Conservation (phyloP, 495 filamentous ascomycete genomes). For the Beverwykella pulmonaria region DNA sequence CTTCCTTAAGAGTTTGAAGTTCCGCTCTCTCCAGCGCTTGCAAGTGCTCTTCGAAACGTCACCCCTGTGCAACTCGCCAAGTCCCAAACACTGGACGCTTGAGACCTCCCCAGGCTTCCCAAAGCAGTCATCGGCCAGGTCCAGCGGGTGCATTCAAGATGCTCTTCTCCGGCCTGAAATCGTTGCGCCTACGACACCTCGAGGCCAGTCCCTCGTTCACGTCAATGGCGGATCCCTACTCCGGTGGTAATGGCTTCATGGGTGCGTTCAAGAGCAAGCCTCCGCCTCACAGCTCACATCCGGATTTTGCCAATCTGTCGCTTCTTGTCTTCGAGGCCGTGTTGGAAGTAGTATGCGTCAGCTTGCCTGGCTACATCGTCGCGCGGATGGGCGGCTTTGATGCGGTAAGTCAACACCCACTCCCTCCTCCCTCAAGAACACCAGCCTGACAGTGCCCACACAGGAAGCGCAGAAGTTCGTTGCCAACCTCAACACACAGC, state of each 20-base stretch:
- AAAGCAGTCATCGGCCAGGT: neutral
- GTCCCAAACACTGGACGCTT: slow-evolving; percentile 5
- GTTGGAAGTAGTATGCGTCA: slow-evolving; percentile 93
- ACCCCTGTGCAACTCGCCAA: neutral
- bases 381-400: slow-evolving; percentile 89
- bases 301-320: slow-evolving; percentile 72
- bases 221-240: slow-evolving; percentile 33
- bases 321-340: slow-evolving; percentile 95
- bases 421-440: neutral
- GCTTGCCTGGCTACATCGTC: slow-evolving; percentile 91
- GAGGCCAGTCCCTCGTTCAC: slow-evolving; percentile 12
- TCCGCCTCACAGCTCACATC: slow-evolving; percentile 55
- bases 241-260: slow-evolving; percentile 29
- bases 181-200: slow-evolving; percentile 31
- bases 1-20: neutral
- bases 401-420: slow-evolving; percentile 63
- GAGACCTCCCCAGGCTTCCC: neutral
- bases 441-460: neutral
- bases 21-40: neutral
- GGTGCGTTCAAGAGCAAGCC: slow-evolving; percentile 32
- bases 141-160: slow-evolving; percentile 9
- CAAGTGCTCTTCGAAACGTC: slow-evolving; percentile 3
- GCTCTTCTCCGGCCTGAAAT: slow-evolving; percentile 29
- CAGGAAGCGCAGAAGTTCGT: slow-evolving; percentile 74
- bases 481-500: slow-evolving; percentile 87